Percentiles rank a stretch among this genome's conserved stretches.
Evolutionary conservation across 1,284 basidiomycete genomes (phyloP).

Genomic region (Ceratobasidium sp.): DNA sequence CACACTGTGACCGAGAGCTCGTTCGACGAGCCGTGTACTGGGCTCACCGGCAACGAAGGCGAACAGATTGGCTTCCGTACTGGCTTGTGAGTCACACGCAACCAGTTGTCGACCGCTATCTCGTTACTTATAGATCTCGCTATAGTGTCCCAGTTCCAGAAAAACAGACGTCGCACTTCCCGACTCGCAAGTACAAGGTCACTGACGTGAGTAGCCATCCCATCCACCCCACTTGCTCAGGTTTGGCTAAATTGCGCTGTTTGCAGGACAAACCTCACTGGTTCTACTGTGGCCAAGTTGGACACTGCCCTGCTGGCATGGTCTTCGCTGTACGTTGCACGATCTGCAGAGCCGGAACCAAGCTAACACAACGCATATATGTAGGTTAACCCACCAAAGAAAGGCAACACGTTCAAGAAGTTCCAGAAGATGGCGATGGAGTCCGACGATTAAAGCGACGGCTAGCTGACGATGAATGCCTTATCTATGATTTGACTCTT

Average conservation of each 20-base stretch:
- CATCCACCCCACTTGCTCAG: not conserved
- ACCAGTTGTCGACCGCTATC: too few relatives aligned
- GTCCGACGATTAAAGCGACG: slow-evolving; percentile 2
- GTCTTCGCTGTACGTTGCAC: slow-evolving; percentile 45
- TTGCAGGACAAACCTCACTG: slow-evolving; percentile 37
- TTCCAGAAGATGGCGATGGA: slow-evolving; percentile 25
- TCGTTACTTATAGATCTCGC: not conserved
- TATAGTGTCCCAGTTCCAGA: slow-evolving; percentile 18
- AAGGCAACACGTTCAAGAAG: slow-evolving; percentile 44
- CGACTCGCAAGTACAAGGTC: slow-evolving; percentile 31
- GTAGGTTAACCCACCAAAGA: slow-evolving; percentile 30
- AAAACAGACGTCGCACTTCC: slow-evolving; percentile 12
- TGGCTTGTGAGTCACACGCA: slow-evolving; percentile 21
- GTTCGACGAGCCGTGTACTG: slow-evolving; percentile 25
- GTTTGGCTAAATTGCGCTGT: too few relatives aligned
- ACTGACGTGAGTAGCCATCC: slow-evolving; percentile 16
- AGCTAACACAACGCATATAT: slow-evolving; percentile 2
- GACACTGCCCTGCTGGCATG: slow-evolving; percentile 46
- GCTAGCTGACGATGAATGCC: not conserved
- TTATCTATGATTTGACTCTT: slow-evolving; percentile 8
- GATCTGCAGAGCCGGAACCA: too few relatives aligned
- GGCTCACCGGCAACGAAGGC: slow-evolving; percentile 57
- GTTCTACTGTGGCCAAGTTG: slow-evolving; percentile 46
- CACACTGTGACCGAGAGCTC: slow-evolving; percentile 45
- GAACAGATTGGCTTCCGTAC: slow-evolving; percentile 56